Percentiles rank a stretch among this genome's conserved stretches.
Evolutionary conservation across 805 yeast species (phyloP).

Genomic region (Yarrowia yakushimensis): DNA sequence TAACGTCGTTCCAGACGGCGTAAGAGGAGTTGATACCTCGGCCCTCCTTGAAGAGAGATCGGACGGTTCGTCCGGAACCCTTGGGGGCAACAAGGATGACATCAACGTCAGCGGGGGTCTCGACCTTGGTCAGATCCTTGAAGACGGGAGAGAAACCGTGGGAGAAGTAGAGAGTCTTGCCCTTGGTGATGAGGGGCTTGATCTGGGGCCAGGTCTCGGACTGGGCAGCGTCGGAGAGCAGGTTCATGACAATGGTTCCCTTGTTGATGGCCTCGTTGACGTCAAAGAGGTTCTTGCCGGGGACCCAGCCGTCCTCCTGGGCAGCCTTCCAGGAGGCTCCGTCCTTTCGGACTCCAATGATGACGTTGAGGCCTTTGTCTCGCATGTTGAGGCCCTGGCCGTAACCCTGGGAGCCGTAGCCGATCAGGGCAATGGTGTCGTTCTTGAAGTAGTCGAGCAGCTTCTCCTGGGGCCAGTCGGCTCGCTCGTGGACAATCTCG

Average conservation of each 20-base stretch:
- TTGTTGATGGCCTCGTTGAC: constrained; percentile 87
- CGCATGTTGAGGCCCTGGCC: constrained; percentile 99
- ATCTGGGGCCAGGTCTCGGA: constrained; percentile 92
- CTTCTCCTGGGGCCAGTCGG: constrained; percentile 99
- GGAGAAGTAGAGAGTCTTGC: constrained; percentile 96
- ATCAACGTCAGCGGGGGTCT: constrained; percentile 89
- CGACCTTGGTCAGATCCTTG: constrained; percentile 96
- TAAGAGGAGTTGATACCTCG: constrained; percentile 99
- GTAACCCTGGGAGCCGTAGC: constrained; percentile 99
- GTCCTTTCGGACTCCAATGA: constrained; percentile 95
- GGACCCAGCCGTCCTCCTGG: constrained; percentile 99
- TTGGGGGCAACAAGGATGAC: constrained; percentile 99
- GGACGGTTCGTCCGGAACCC: constrained; percentile 99
- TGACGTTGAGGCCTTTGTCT: constrained; percentile 97
- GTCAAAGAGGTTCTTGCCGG: constrained; percentile 96
- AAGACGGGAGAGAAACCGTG: constrained; percentile 99
- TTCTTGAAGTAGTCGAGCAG: constrained; percentile 93
- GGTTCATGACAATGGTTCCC: constrained; percentile 96
- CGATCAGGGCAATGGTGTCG: constrained; percentile 95
- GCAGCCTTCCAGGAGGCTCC: constrained; percentile 99
- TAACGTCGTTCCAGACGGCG: constrained; percentile 99
- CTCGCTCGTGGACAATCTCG: constrained; percentile 96
- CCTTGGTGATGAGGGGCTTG: constrained; percentile 91
- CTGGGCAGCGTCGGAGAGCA: constrained; percentile 98
- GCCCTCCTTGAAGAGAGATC: constrained; percentile 99